Conservation (phyloP, 208 protist genomes). For the Leishmania gerbilli region DNA sequence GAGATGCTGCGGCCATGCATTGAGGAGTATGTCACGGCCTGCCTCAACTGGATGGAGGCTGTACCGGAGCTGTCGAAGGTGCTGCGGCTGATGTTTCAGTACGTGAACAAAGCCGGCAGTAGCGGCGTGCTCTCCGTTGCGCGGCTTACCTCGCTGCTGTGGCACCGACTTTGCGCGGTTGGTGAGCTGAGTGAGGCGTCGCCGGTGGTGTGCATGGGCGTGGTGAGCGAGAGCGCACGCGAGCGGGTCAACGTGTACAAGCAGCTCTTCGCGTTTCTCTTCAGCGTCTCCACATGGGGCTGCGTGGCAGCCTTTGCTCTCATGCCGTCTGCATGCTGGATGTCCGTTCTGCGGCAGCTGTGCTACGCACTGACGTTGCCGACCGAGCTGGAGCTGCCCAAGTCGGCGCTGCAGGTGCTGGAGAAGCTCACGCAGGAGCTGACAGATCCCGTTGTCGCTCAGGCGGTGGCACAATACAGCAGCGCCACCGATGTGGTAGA, state of each 20-base stretch:
- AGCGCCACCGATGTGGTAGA: slow-evolving; percentile 8
- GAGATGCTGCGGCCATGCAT: slow-evolving; percentile 43
- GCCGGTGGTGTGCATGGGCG: slow-evolving; percentile 49
- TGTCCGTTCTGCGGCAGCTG: slow-evolving; percentile 40
- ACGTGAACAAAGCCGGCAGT: slow-evolving; percentile 54
- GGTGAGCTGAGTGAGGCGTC: slow-evolving; percentile 45
- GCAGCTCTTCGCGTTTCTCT: slow-evolving; percentile 64
- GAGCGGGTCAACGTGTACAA: slow-evolving; percentile 72
- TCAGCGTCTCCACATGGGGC: slow-evolving; percentile 48
- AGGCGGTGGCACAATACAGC: slow-evolving; percentile 3
- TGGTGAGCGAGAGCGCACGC: slow-evolving; percentile 63
- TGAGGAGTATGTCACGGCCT: slow-evolving; percentile 46
- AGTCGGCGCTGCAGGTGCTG: slow-evolving; percentile 57
- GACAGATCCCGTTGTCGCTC: slow-evolving; percentile 10
- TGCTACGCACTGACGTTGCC: slow-evolving; percentile 50
- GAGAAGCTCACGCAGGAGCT: slow-evolving; percentile 49
- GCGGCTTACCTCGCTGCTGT: slow-evolving; percentile 42
- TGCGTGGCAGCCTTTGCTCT: slow-evolving; percentile 46
- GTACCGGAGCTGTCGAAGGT: slow-evolving; percentile 61
- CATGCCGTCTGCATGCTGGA: slow-evolving; percentile 36
- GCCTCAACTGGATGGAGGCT: slow-evolving; percentile 60
- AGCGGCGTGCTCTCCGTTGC: slow-evolving; percentile 35
- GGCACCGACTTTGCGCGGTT: slow-evolving; percentile 42
- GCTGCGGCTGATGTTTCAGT: slow-evolving; percentile 68
- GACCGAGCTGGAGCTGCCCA: slow-evolving; percentile 67